Conservation (phyloP, 2,329 filamentous ascomycete species). For the Penicillium expansum region DNA sequence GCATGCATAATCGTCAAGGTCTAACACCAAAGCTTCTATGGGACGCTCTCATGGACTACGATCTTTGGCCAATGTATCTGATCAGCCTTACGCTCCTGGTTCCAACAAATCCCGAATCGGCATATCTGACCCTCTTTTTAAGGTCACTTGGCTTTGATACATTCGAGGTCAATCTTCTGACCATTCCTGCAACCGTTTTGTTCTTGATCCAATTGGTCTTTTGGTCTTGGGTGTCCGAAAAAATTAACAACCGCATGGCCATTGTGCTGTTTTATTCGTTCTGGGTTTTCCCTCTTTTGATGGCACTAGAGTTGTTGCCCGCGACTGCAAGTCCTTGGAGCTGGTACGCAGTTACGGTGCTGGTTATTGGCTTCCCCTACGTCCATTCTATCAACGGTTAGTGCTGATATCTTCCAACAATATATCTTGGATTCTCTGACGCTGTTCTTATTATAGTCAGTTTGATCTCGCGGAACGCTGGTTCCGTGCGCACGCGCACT, state of each 20-base stretch:
- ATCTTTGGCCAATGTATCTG: constrained; percentile 35
- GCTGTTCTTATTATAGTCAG: neutral
- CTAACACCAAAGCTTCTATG: constrained; percentile 27
- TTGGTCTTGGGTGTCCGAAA: constrained; percentile 51
- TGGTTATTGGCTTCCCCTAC: constrained; percentile 50
- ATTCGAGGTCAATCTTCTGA: constrained; percentile 46
- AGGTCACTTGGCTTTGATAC: constrained; percentile 40
- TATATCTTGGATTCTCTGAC: neutral
- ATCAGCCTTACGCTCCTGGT: constrained; percentile 28
- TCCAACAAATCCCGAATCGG: constrained; percentile 34
- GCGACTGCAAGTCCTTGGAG: constrained; percentile 49
- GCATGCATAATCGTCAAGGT: constrained; percentile 33
- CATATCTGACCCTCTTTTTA: constrained; percentile 48
- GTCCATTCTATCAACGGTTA: constrained; percentile 50
- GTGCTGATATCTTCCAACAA: neutral
- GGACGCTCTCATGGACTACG: constrained; percentile 32
- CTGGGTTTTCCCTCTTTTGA: constrained; percentile 52
- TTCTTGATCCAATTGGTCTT: constrained; percentile 55
- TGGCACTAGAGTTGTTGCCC: constrained; percentile 49
- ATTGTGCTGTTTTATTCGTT: constrained; percentile 52
- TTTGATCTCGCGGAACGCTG: constrained; percentile 29
- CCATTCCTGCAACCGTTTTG: constrained; percentile 54
- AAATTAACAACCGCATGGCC: constrained; percentile 52
- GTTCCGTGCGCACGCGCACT: constrained; percentile 32
- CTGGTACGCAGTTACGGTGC: constrained; percentile 43